Evolutionary conservation across 2,329 filamentous ascomycete genomes (phyloP).

Genomic region (Diaporthe sp.): DNA sequence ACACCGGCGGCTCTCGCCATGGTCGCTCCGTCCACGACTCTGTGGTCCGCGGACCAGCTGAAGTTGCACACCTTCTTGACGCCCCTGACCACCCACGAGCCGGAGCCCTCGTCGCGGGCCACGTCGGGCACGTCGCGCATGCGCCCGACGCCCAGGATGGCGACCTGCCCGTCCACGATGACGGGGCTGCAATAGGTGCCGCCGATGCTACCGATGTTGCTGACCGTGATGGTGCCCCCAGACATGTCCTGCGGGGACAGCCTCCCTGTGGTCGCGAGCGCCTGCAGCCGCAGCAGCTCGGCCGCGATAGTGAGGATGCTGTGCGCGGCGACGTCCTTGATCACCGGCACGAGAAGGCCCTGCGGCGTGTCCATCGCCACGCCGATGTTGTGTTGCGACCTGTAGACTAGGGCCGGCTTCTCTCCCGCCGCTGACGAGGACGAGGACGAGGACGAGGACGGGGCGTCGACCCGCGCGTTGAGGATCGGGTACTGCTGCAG

Average conservation of each 20-base stretch:
- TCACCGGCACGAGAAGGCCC: slow-evolving; percentile 91
- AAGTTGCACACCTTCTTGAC: slow-evolving; percentile 83
- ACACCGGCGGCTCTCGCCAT: slow-evolving; percentile 91
- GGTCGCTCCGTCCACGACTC: slow-evolving; percentile 94
- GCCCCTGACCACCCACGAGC: slow-evolving; percentile 50
- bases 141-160: slow-evolving; percentile 90
- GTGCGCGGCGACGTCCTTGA: slow-evolving; percentile 83
- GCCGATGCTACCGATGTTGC: slow-evolving; percentile 95
- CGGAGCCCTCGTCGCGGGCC: slow-evolving; percentile 73
- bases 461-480: slow-evolving; percentile 85
- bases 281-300: slow-evolving; percentile 81
- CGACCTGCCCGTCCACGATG: slow-evolving; percentile 90
- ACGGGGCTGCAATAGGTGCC: slow-evolving; percentile 93
- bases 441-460: slow-evolving; percentile 47
- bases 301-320: slow-evolving; percentile 84
- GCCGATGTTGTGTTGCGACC: slow-evolving; percentile 92
- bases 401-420: slow-evolving; percentile 83
- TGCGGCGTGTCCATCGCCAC: slow-evolving; percentile 94
- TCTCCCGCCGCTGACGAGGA: slow-evolving; percentile 60
- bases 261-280: slow-evolving; percentile 80
- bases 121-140: slow-evolving; percentile 88
- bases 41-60: slow-evolving; percentile 96
- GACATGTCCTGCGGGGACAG: slow-evolving; percentile 81
- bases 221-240: slow-evolving; percentile 94
- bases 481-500: slow-evolving; percentile 86